Percentiles rank a stretch among this genome's conserved stretches.
Evolutionary conservation across 345 rosid species (phyloP).

Genomic region (Citrus unshiu): DNA sequence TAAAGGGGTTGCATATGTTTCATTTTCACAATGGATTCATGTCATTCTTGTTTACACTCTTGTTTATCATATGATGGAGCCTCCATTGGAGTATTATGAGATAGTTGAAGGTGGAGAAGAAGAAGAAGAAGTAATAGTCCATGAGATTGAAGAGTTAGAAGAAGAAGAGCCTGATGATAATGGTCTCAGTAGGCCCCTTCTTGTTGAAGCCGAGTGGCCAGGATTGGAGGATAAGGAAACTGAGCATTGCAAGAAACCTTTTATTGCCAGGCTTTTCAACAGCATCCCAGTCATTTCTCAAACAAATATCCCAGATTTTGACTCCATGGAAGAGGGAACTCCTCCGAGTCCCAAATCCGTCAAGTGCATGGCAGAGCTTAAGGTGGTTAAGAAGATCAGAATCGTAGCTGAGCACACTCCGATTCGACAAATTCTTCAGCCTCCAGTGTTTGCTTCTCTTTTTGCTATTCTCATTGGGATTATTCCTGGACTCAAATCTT

Average conservation of each 20-base stretch:
- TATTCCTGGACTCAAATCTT: conserved; percentile 10
- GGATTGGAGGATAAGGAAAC: conserved; percentile 31
- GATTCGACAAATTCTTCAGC: conserved; percentile 25
- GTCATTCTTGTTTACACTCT: conserved; percentile 39
- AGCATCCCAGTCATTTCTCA: conserved; percentile 13
- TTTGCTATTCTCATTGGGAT: conserved; percentile 21
- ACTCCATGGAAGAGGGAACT: neutral
- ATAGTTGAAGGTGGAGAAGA: conserved; percentile 15
- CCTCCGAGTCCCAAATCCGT: conserved; percentile 16
- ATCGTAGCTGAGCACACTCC: conserved; percentile 24
- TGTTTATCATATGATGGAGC: conserved; percentile 55
- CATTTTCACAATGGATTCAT: conserved; percentile 44
- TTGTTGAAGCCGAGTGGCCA: conserved; percentile 44
- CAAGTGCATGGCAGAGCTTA: conserved; percentile 29
- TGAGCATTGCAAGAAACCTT: conserved; percentile 33
- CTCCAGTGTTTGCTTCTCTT: conserved; percentile 25
- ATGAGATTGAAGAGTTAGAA: conserved; percentile 16
- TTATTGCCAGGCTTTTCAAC: conserved; percentile 31
- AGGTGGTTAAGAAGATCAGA: conserved; percentile 23
- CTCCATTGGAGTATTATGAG: conserved; percentile 28
- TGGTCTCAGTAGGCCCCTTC: conserved; percentile 26
- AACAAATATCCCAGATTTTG: conserved; percentile 9
- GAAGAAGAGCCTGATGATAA: conserved; percentile 7
- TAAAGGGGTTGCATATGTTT: conserved; percentile 38
- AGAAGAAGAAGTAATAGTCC: conserved; percentile 1